Percentiles rank a stretch among this genome's conserved stretches.
phyloP scores from a whole-genome alignment of 257 asterid genomes.

The Henckelia pumila region DNA sequence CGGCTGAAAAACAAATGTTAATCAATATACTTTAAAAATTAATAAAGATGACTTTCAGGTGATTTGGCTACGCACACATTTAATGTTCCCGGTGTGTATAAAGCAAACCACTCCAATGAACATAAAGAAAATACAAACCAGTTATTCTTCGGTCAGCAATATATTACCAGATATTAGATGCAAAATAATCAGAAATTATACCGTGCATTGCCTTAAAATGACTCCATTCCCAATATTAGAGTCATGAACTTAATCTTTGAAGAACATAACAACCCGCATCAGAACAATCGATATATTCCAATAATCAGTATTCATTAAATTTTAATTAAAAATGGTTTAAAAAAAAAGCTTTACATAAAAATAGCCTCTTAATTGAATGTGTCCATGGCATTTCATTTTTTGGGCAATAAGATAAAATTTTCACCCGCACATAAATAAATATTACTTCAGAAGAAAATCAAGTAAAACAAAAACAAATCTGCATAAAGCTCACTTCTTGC shows the following conservation, averaged over 20 bases:
- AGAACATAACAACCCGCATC: background rate
- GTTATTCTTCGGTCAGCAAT: background rate
- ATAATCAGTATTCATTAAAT: background rate
- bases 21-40: background rate
- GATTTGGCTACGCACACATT: background rate
- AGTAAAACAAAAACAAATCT: background rate
- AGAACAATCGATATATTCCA: background rate
- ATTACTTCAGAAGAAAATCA: background rate
- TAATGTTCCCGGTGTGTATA: background rate
- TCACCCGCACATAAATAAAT: background rate
- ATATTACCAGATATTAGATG: background rate
- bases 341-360: background rate
- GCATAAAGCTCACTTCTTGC: background rate
- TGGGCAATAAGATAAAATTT: background rate
- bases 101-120: background rate
- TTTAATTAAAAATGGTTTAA: too few relatives aligned
- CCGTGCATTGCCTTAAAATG: background rate
- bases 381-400: background rate
- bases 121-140: background rate
- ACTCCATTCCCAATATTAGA: background rate
- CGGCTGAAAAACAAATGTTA: conserved; percentile 15
- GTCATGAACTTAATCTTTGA: background rate
- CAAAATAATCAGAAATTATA: too few relatives aligned
- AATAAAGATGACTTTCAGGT: conserved; percentile 2
- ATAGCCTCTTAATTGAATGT: conserved; percentile 2